Evolutionary conservation across 768 basidiomycete genomes (phyloP).

Genomic region (Lentinula edodes): DNA sequence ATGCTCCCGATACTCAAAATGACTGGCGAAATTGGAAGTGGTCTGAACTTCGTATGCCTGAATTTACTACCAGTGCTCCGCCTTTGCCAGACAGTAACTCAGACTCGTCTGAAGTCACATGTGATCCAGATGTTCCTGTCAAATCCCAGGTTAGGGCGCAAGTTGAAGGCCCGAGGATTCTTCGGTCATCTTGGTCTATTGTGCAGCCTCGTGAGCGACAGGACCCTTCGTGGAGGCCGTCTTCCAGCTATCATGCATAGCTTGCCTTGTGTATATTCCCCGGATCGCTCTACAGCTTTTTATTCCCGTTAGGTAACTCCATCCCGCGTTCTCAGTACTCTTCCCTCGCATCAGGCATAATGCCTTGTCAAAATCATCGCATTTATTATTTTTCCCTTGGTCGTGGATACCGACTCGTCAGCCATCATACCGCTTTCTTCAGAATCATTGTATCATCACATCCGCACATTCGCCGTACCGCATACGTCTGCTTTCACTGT

Average conservation of each 20-base stretch:
- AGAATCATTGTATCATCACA: neutral
- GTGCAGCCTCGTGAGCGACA: neutral
- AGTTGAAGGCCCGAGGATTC: neutral
- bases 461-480: neutral
- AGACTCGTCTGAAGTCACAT: neutral
- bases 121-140: neutral
- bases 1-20: neutral
- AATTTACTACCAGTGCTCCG: conserved; percentile 14
- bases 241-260: neutral
- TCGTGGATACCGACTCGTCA: neutral
- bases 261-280: neutral
- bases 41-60: conserved; percentile 33
- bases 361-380: neutral
- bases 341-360: neutral
- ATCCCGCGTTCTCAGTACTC: neutral
- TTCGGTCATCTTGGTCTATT: neutral
- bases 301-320: neutral
- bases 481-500: neutral
- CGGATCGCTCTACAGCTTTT: neutral
- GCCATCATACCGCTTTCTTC: neutral
- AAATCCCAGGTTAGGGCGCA: neutral
- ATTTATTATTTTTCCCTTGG: neutral
- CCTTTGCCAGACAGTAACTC: neutral
- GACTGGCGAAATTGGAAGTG: conserved; percentile 39
- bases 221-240: neutral